Evolutionary conservation across 139 green algal species (phyloP).

Genomic region (Spirogloea muscicola): DNA sequence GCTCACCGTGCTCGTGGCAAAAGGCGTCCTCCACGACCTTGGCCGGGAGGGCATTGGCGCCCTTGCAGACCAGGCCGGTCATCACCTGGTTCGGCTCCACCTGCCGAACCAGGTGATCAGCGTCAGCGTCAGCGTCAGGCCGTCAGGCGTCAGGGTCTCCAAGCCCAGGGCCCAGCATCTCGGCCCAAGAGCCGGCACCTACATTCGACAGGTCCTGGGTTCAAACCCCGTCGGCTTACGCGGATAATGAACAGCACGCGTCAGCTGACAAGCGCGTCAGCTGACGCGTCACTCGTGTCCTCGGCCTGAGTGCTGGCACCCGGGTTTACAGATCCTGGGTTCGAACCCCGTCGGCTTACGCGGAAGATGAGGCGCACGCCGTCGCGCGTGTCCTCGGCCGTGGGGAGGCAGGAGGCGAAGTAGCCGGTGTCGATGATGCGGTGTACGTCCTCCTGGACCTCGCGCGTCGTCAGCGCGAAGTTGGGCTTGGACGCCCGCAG

Average conservation of each 20-base stretch:
- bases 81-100: conserved; percentile 70
- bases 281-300: conserved; percentile 93
- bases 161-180: no score
- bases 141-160: not conserved
- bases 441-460: conserved; percentile 72
- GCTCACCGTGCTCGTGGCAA: conserved; percentile 63
- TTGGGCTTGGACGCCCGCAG: conserved; percentile 76
- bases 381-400: conserved; percentile 87
- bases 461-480: conserved; percentile 79
- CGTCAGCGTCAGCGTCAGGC: not conserved
- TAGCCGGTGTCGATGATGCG: conserved; percentile 86
- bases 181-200: no score
- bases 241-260: conserved; percentile 79
- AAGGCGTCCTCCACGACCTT: conserved; percentile 79
- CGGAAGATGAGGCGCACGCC: conserved; percentile 81
- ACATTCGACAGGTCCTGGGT: no score
- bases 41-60: conserved; percentile 74
- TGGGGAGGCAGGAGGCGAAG: conserved; percentile 68
- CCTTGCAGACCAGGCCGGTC: conserved; percentile 63
- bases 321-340: no score
- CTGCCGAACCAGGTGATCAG: no score
- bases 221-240: no score
- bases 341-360: no score
- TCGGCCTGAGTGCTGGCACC: no score
- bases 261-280: no score